These are phyloP conservation scores for Rhizophagus clarus DNA, from an alignment of 192 early-diverging fungal species.

Conservation along the genomic window DNA sequence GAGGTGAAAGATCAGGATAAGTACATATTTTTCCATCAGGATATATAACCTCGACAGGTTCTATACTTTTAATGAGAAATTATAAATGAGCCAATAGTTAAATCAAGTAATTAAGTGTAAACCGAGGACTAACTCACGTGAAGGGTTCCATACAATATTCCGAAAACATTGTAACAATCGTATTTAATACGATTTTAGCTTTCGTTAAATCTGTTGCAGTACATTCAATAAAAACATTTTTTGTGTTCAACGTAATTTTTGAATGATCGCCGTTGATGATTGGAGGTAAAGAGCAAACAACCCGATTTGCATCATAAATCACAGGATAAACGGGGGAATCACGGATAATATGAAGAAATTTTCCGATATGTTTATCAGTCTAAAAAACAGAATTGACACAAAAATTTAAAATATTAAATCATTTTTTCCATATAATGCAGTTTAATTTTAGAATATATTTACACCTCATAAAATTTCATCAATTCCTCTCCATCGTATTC, in stretches of 20 bases:
- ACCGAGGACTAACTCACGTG: constrained; percentile 59
- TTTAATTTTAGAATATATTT: constrained; percentile 1
- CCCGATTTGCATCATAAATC: constrained; percentile 80
- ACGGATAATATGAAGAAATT: constrained; percentile 92
- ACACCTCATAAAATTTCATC: constrained; percentile 86
- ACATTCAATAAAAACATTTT: constrained; percentile 97
- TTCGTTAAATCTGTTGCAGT: constrained; percentile 97
- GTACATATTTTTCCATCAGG: constrained; percentile 71
- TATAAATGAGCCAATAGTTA: constrained; percentile 6
- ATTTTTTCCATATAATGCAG: too few relatives aligned
- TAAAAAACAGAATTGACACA: constrained; percentile 31
- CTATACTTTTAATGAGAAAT: constrained; percentile 59
- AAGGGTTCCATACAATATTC: constrained; percentile 89
- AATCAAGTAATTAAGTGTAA: not conserved
- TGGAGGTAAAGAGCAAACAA: constrained; percentile 93
- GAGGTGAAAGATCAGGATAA: constrained; percentile 75
- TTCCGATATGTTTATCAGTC: constrained; percentile 80
- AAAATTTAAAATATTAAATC: constrained; percentile 10
- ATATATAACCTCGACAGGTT: constrained; percentile 88
- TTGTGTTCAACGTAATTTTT: constrained; percentile 93
- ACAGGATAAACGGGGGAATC: constrained; percentile 90
- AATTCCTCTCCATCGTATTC: constrained; percentile 85
- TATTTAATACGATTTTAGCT: constrained; percentile 92
- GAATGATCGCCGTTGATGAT: constrained; percentile 99
- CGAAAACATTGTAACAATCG: constrained; percentile 95